Evolutionary conservation across 192 early-diverging fungal genomes (phyloP).

Genomic region (Neocallimastix lanati): DNA sequence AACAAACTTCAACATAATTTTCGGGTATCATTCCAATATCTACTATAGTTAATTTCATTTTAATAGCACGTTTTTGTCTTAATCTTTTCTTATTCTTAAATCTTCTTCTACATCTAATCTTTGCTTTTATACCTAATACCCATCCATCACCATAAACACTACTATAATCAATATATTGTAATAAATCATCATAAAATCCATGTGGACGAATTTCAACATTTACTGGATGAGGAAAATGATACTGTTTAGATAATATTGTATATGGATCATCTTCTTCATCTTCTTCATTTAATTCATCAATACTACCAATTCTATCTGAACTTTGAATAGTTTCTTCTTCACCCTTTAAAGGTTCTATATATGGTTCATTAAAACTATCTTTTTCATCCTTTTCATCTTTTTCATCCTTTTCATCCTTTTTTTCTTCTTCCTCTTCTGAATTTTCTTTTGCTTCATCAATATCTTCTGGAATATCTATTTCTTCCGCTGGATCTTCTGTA

Average conservation of each 20-base stretch:
- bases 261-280: not conserved
- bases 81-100: not conserved
- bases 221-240: not conserved
- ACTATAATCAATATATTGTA: not conserved
- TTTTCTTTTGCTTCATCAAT: not conserved
- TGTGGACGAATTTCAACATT: not conserved
- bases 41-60: not conserved
- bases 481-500: not conserved
- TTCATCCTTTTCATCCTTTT: not conserved
- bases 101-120: not conserved
- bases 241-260: not conserved
- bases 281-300: not conserved
- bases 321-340: not conserved
- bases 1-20: not conserved
- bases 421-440: not conserved
- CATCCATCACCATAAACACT: not conserved
- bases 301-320: not conserved
- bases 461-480: not conserved
- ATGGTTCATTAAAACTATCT: not conserved
- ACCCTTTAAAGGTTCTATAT: not conserved
- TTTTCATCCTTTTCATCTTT: not conserved
- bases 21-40: not conserved
- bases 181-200: not conserved
- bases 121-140: not conserved
- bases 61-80: not conserved